These are phyloP conservation scores for Zangia roseola DNA, from an alignment of 768 basidiomycete genomes.

Conservation along the genomic window DNA sequence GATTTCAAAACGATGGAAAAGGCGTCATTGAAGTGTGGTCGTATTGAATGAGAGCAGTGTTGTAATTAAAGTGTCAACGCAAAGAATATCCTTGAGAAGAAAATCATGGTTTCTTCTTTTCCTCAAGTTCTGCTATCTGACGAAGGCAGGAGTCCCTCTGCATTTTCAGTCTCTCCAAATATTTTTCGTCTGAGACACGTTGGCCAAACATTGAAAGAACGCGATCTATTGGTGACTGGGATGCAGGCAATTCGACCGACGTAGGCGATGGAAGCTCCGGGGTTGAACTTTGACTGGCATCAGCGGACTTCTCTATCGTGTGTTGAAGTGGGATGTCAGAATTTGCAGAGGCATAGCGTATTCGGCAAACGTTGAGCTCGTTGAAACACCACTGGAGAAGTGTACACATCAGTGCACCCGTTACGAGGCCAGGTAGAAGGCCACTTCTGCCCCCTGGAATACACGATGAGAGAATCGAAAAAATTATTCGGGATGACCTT, in stretches of 20 bases:
- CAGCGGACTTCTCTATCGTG: neutral
- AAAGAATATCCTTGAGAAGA: neutral
- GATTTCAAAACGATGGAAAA: conserved; percentile 53
- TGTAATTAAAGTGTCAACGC: neutral
- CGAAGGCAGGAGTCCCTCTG: conserved; percentile 54
- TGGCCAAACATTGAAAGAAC: conserved; percentile 34
- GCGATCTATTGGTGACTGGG: conserved; percentile 34
- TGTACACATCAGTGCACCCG: conserved; percentile 56
- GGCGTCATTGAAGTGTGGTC: conserved; percentile 67
- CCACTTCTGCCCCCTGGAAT: conserved; percentile 58
- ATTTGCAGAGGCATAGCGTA: conserved; percentile 51
- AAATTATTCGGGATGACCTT: neutral
- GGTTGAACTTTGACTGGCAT: neutral
- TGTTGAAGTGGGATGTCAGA: neutral
- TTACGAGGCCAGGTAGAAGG: conserved; percentile 56
- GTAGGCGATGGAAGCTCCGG: conserved; percentile 2
- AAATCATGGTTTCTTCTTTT: conserved; percentile 35
- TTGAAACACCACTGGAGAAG: conserved; percentile 70
- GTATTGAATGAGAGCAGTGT: conserved; percentile 1
- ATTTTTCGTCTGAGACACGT: conserved; percentile 70
- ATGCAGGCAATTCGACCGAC: neutral
- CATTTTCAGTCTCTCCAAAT: conserved; percentile 55
- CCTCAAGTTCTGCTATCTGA: conserved; percentile 54
- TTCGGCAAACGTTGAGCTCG: conserved; percentile 57
- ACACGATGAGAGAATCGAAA: conserved; percentile 4